Conservation (phyloP, 2,329 filamentous ascomycete species). For the Boeremia exigua region DNA sequence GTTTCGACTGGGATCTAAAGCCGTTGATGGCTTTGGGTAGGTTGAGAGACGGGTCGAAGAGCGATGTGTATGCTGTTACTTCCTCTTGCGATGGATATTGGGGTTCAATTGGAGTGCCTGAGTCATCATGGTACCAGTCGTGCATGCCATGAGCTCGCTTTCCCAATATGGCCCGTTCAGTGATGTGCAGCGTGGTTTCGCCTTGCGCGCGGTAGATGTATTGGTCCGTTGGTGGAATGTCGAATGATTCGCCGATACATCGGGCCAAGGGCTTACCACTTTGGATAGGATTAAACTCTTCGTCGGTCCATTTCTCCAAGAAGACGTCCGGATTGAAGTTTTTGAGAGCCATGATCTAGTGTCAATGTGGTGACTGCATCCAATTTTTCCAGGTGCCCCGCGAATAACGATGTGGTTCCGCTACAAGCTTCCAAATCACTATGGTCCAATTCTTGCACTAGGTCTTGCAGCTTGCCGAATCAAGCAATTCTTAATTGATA, state of each 20-base stretch:
- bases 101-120: slow-evolving; percentile 40
- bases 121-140: slow-evolving; percentile 58
- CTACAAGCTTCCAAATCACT: neutral
- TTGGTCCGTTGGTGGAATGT: slow-evolving; percentile 52
- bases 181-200: slow-evolving; percentile 58
- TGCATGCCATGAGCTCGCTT: slow-evolving; percentile 57
- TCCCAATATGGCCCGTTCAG: slow-evolving; percentile 56
- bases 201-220: slow-evolving; percentile 60
- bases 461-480: slow-evolving; percentile 3
- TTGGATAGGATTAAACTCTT: slow-evolving; percentile 36
- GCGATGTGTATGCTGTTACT: slow-evolving; percentile 68
- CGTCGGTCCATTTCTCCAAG: slow-evolving; percentile 52
- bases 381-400: neutral
- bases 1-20: slow-evolving; percentile 69
- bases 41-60: slow-evolving; percentile 68
- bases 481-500: neutral
- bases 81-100: slow-evolving; percentile 53
- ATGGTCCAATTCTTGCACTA: neutral
- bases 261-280: slow-evolving; percentile 47
- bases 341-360: slow-evolving; percentile 31
- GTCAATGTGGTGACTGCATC: neutral
- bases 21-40: slow-evolving; percentile 68
- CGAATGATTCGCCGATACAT: slow-evolving; percentile 57
- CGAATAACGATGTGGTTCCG: neutral
- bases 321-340: slow-evolving; percentile 56